Base-by-base conservation (phyloP, 139 green algal species). In the Coelastrella sp. region DNA sequence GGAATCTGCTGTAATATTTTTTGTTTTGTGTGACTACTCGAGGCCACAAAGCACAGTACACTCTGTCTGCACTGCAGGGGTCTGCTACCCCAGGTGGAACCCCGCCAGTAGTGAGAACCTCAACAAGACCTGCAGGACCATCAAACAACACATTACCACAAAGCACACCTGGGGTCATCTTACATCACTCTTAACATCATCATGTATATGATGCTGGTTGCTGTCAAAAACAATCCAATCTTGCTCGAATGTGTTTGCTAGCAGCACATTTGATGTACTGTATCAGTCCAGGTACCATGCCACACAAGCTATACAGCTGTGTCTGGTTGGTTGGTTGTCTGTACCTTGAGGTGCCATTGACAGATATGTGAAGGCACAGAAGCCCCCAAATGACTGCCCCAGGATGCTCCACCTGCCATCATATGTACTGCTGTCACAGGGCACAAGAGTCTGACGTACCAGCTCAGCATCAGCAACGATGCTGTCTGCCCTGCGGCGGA, bases 301-400 rank as follows among this genome's bases (percentile, higher is more conserved):
- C 11, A 57, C 15, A 13, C 45, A 57, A 13, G 15, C 45, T 57
- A 57, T 57, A 23, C 11, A 9, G 45, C 11, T 57, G 45, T 57
- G 45, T n/a, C n/a, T n/a, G n/a, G n/a, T n/a, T n/a, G n/a, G n/a
- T 57, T 57, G 45, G 15, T 13, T 13, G 45, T 57, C 45, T 9
- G 81, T 79, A 91, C 94, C 92, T 34, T 96, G 81, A 0, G 94
- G 92, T 3, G 86, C 90, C 32, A 93, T 81, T 6, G 89, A 96
- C 3, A 99, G 94, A 89, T 99, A 99, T 3, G 93, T 94, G 19
- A 94, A 68, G 30, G 75, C 88, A 89, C 96, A 99, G 91, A 99
- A 99, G 63, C 97, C 97, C 23, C 97, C 97, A 89, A 98, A 99
- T 13, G 90, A 96, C 90, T 99, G 96, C 15, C 96, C 96, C 37